Evolutionary conservation across 208 protist genomes (phyloP), one percentile per base, ranked within the genome.

Genomic region (Leishmania amazonensis): DNA sequence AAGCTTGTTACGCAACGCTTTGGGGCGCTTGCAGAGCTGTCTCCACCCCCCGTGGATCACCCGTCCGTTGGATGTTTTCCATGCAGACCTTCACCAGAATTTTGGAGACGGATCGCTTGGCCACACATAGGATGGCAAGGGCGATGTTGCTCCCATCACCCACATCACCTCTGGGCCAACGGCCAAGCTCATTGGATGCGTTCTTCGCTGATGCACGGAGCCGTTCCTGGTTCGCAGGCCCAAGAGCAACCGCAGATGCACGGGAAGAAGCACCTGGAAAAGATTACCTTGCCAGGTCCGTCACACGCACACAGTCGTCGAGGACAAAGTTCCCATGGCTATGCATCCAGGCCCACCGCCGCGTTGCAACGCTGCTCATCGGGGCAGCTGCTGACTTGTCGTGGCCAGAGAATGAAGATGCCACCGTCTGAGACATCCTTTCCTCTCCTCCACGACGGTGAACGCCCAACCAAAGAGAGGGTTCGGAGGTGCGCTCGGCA

Each of bases 351-450:
- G 19, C 70, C 49, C 15, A 81, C 21, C 9, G 65, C 4, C 6
- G 80, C 35, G 7, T 28, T 24, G 70, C 81, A 87, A 21, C 72
- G 78, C 47, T 79, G 58, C 54, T 35, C 49, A 62, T 62, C 40
- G 3, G 83, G 40, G 45, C 80, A 81, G 13, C 72, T 45, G 24
- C 76, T 81, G 17, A 84, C 31, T 62, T n/a, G 40, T 24, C 76
- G 64, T 8, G 84, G 84, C 79, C 84, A 87, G 13, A 83, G 45
- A 87, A 62, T 87, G 40, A 81, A 24, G 21, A 28, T 0, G 9
- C 6, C 76, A 67, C 5, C 75, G 64, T 0, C 79, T 57, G 15
- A 62, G 24, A 13, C 9, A 6, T 1, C 68, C 54, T 24, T 79
- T 38, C 38, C 79, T 87, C 47, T 87, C 76, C 45, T 81, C 47